phyloP scores from a whole-genome alignment of 2,329 filamentous ascomycete genomes.

The Nannizzia gypsea region DNA sequence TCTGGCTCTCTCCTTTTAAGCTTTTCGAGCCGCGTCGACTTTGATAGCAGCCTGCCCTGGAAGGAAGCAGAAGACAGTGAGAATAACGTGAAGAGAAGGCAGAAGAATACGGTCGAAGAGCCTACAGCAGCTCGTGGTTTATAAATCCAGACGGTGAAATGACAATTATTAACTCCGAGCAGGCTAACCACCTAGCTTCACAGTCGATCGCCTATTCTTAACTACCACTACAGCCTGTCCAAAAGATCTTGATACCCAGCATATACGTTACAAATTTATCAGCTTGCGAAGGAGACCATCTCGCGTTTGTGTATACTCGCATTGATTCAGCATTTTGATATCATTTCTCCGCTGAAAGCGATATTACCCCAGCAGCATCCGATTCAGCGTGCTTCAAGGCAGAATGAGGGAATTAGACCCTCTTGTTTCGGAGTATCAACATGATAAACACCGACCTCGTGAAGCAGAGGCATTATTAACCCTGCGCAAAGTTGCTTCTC shows the following conservation, averaged over 20 bases:
- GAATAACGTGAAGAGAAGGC: neutral
- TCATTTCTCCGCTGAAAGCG: neutral
- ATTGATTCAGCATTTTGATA: neutral
- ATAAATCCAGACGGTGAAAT: neutral
- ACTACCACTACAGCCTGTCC: neutral
- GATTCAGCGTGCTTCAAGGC: neutral
- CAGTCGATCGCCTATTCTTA: neutral
- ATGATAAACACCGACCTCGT: conserved; percentile 39
- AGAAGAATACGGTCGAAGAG: neutral
- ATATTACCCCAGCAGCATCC: neutral
- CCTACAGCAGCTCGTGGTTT: neutral
- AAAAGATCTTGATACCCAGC: neutral
- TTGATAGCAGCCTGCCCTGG: neutral
- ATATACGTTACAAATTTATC: neutral
- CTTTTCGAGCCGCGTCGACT: neutral
- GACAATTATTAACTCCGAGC: neutral
- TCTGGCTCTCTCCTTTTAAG: neutral
- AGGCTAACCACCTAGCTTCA: neutral
- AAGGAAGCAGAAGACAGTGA: neutral
- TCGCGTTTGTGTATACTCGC: neutral
- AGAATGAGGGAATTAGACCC: conserved; percentile 36
- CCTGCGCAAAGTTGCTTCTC: conserved; percentile 68
- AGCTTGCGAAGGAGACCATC: neutral
- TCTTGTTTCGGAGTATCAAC: conserved; percentile 40
- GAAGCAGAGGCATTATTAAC: conserved; percentile 45